phyloP scores from a whole-genome alignment of 352 stramenopile species.

The Pythium plurisporium region DNA sequence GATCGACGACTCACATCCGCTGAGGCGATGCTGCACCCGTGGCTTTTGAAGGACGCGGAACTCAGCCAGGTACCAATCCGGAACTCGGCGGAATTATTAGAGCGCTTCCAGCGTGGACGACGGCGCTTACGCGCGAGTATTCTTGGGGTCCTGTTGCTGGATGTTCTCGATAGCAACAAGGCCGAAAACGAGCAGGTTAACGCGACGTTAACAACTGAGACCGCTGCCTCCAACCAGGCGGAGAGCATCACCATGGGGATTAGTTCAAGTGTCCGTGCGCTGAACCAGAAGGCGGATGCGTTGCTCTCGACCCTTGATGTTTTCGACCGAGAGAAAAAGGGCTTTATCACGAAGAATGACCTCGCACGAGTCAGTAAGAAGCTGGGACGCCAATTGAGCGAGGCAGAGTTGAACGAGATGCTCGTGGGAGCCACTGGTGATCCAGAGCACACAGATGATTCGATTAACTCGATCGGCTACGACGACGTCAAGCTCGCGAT shows the following conservation, averaged over 20 bases:
- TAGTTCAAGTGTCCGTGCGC: conserved; percentile 62
- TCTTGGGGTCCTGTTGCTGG: conserved; percentile 63
- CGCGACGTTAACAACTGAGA: neutral
- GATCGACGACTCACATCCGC: conserved; percentile 60
- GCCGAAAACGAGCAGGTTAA: conserved; percentile 14
- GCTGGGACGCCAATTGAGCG: conserved; percentile 65
- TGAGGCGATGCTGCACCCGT: conserved; percentile 67
- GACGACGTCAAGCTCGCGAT: conserved; percentile 84
- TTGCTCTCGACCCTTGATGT: conserved; percentile 64
- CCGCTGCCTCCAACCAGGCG: neutral
- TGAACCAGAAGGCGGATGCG: conserved; percentile 63
- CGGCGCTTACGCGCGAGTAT: conserved; percentile 76
- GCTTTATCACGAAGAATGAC: conserved; percentile 78
- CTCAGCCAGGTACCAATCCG: conserved; percentile 52
- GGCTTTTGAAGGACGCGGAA: conserved; percentile 51
- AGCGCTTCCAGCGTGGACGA: conserved; percentile 76
- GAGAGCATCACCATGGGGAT: conserved; percentile 53
- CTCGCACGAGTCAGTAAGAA: conserved; percentile 66
- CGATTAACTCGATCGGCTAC: conserved; percentile 58
- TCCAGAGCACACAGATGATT: conserved; percentile 49
- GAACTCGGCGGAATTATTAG: conserved; percentile 66
- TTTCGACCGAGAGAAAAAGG: conserved; percentile 76
- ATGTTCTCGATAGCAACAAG: conserved; percentile 43
- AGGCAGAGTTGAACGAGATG: conserved; percentile 81
- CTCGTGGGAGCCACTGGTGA: conserved; percentile 71